Evolutionary conservation across 768 basidiomycete species (phyloP), one percentile per base, ranked within the genome.

Genomic region (Rhodotorula sphaerocarpa): DNA sequence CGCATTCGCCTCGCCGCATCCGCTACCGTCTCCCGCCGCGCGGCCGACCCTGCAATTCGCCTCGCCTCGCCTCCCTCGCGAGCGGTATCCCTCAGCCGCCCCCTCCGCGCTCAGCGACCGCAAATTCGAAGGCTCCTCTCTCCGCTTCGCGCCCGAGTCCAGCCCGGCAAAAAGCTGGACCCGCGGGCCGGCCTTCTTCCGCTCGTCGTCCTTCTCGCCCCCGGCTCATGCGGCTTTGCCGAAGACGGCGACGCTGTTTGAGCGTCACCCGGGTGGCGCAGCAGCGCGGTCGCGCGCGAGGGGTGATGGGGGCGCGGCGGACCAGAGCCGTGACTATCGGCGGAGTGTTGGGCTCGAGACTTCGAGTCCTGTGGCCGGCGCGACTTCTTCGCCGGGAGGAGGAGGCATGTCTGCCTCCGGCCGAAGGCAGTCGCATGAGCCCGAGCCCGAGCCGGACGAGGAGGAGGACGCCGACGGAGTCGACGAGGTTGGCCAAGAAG

Each of bases 171-270:
- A 51, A 18, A 27, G 28, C 23, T 66, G 65, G 65, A 61, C 65
- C 3, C 59, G 65, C 50, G 65, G 65, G 0, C 65, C 65, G 1
- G 65, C 55, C 23, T 66, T 66, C 52, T 66, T 66, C 55, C 55
- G 65, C 41, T 57, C 55, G 7, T 54, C 50, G 27, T 59, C 57
- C 10, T 65, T 65, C 48, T 55, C 57, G 20, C 63, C 63, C 23
- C 63, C 63, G 1, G 53, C 63, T 5, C 53, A 50, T 44, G 31
- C 52, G 16, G 42, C 45, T n/a, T 33, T 55, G 21, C 42, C 58
- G 43, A 48, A 57, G 48, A 27, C 48, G 18, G 57, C 57, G 23
- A 58, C 57, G 36, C 57, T 58, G 21, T 58, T 5, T n/a, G 30
- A 36, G 21, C 57, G 57, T 16, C 34, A 21, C 2, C 56, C 53